phyloP scores from a whole-genome alignment of 192 early-diverging fungal species.

The Entomortierella beljakovae region DNA sequence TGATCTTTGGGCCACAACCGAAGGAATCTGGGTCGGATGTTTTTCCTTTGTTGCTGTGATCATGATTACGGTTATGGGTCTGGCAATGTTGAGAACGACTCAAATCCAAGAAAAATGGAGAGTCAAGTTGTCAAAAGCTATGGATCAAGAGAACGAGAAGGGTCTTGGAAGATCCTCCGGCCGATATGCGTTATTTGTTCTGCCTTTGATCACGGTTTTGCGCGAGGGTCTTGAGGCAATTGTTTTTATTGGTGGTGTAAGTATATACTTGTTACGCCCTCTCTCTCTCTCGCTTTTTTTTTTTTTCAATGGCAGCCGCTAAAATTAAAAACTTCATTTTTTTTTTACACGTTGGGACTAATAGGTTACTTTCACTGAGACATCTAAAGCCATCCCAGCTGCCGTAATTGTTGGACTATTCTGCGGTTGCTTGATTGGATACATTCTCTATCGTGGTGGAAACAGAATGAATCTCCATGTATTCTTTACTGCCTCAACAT shows the following conservation, averaged over 20 bases:
- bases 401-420: slow-evolving; percentile 80
- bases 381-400: slow-evolving; percentile 79
- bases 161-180: slow-evolving; percentile 43
- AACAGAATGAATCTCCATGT: slow-evolving; percentile 74
- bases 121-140: slow-evolving; percentile 64
- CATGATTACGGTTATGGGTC: slow-evolving; percentile 85
- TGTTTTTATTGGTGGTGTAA: slow-evolving; percentile 88
- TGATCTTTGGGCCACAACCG: slow-evolving; percentile 46
- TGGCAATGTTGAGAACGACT: slow-evolving; percentile 83
- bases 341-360: background rate
- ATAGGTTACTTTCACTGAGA: slow-evolving; percentile 68
- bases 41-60: slow-evolving; percentile 83
- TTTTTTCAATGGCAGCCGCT: too few species aligned
- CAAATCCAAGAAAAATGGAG: slow-evolving; percentile 85
- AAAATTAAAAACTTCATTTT: background rate
- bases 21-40: slow-evolving; percentile 69
- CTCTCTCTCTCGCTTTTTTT: too few species aligned
- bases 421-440: slow-evolving; percentile 76
- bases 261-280: background rate
- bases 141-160: slow-evolving; percentile 52
- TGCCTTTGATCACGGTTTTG: slow-evolving; percentile 86
- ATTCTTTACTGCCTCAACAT: slow-evolving; percentile 82
- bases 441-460: slow-evolving; percentile 77
- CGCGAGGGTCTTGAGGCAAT: slow-evolving; percentile 90
- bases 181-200: slow-evolving; percentile 77